Evolutionary conservation across 306 rosid species (phyloP).

Genomic region (Geum urbanum): DNA sequence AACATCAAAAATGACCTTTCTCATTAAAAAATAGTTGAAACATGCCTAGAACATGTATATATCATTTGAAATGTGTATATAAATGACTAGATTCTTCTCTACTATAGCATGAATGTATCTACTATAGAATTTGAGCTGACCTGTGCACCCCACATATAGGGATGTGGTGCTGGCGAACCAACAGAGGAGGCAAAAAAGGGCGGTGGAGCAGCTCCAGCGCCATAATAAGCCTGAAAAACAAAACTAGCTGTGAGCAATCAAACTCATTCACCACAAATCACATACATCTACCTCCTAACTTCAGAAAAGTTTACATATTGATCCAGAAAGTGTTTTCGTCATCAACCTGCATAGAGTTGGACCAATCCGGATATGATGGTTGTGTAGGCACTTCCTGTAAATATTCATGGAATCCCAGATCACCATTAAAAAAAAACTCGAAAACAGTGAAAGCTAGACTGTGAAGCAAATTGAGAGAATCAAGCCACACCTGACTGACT

Average conservation of each 20-base stretch:
- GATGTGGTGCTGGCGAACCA: constrained; percentile 84
- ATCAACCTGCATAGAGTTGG: constrained; percentile 84
- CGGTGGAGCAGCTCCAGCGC: constrained; percentile 83
- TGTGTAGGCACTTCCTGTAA: constrained; percentile 59
- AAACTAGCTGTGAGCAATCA: constrained; percentile 28
- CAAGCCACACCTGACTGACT: constrained; percentile 35
- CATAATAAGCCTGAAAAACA: constrained; percentile 80
- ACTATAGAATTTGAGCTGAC: constrained; percentile 26
- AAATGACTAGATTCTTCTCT: too few relatives aligned
- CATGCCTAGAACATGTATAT: background rate
- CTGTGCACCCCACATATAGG: constrained; percentile 96
- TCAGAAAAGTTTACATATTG: background rate
- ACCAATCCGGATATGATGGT: constrained; percentile 92
- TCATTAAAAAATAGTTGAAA: constrained; percentile 9
- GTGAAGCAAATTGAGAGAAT: background rate
- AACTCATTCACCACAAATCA: constrained; percentile 12
- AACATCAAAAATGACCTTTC: background rate
- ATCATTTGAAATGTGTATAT: too few relatives aligned
- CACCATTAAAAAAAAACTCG: background rate
- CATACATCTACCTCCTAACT: background rate
- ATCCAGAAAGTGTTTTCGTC: constrained; percentile 20
- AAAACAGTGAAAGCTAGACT: background rate
- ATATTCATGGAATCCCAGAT: constrained; percentile 1
- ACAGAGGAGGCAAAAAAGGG: constrained; percentile 87
- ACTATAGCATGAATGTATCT: too few relatives aligned